Evolutionary conservation across 306 rosid species (phyloP).

Genomic region (Vachellia collinsii): DNA sequence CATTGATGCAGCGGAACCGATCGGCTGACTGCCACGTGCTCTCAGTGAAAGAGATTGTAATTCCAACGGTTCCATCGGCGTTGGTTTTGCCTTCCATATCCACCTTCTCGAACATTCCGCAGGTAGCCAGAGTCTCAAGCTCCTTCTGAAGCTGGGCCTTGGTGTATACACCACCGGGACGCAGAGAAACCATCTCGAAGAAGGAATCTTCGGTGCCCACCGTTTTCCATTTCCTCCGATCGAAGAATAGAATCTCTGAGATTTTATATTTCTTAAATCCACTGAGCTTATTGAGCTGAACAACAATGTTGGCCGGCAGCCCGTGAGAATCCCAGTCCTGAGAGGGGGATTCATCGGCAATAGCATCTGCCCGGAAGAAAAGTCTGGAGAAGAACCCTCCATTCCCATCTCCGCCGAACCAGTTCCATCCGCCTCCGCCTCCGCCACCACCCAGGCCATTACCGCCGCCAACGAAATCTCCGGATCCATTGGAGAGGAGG

Average conservation of each 20-base stretch:
- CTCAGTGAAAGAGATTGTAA: slow-evolving; percentile 74
- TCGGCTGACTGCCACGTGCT: slow-evolving; percentile 93
- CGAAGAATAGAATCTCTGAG: slow-evolving; percentile 76
- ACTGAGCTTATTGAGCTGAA: slow-evolving; percentile 81
- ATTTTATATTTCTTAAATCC: slow-evolving; percentile 86
- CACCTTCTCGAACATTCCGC: slow-evolving; percentile 98
- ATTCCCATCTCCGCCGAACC: slow-evolving; percentile 48
- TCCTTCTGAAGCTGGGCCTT: slow-evolving; percentile 90
- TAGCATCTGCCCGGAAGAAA: slow-evolving; percentile 54
- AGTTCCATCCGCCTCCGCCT: slow-evolving; percentile 46
- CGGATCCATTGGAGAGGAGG: slow-evolving; percentile 24
- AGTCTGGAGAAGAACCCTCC: slow-evolving; percentile 63
- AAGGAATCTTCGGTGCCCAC: slow-evolving; percentile 85
- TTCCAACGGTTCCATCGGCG: slow-evolving; percentile 71
- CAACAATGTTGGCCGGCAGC: slow-evolving; percentile 77
- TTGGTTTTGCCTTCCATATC: slow-evolving; percentile 90
- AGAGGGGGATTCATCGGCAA: slow-evolving; percentile 69
- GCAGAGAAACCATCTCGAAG: slow-evolving; percentile 85
- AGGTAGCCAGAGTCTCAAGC: slow-evolving; percentile 74
- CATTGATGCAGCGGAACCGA: slow-evolving; percentile 86
- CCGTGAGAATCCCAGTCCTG: slow-evolving; percentile 92
- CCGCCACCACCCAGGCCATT: slow-evolving; percentile 30
- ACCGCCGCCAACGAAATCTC: slow-evolving; percentile 29
- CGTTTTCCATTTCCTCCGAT: slow-evolving; percentile 55
- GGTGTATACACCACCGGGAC: slow-evolving; percentile 80